Evolutionary conservation across 1,139 yeast genomes (phyloP).

Genomic region (Martiniozyma asiatica): DNA sequence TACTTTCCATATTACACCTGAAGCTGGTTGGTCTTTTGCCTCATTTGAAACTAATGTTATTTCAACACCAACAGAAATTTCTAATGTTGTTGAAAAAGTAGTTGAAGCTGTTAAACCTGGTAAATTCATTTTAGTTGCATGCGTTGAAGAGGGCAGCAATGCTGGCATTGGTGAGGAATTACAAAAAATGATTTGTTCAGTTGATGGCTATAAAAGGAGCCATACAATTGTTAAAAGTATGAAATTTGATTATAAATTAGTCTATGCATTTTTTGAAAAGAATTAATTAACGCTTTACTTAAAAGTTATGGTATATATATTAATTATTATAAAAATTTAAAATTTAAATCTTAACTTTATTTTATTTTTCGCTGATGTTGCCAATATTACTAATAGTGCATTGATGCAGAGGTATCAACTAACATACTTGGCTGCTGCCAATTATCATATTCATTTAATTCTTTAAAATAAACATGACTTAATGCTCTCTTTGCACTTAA

Average conservation of each 20-base stretch:
- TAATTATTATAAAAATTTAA: too few species aligned
- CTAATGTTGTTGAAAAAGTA: conserved; percentile 44
- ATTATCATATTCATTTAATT: conserved; percentile 23
- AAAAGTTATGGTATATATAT: too few species aligned
- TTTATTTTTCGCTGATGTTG: neutral
- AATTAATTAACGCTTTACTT: too few species aligned
- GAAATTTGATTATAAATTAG: too few species aligned
- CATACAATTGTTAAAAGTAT: too few species aligned
- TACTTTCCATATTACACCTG: conserved; percentile 92
- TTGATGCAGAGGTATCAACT: conserved; percentile 22
- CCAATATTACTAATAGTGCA: conserved; percentile 2
- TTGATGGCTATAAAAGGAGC: too few species aligned
- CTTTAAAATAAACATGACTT: conserved; percentile 80
- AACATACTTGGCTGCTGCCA: conserved; percentile 24
- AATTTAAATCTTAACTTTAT: too few species aligned
- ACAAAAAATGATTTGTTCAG: too few species aligned
- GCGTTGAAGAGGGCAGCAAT: too few species aligned
- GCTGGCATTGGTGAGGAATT: too few species aligned
- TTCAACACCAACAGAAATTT: conserved; percentile 27
- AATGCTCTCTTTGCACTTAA: conserved; percentile 92
- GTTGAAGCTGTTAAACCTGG: conserved; percentile 62
- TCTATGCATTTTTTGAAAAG: too few species aligned
- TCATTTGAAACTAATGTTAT: conserved; percentile 74
- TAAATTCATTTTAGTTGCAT: conserved; percentile 45
- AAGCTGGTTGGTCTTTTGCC: conserved; percentile 88